Percentiles rank a stretch among this genome's conserved stretches.
These are phyloP conservation scores for Penicillium macrosclerotiorum DNA, from an alignment of 495 filamentous ascomycete genomes.

Conservation along the genomic window DNA sequence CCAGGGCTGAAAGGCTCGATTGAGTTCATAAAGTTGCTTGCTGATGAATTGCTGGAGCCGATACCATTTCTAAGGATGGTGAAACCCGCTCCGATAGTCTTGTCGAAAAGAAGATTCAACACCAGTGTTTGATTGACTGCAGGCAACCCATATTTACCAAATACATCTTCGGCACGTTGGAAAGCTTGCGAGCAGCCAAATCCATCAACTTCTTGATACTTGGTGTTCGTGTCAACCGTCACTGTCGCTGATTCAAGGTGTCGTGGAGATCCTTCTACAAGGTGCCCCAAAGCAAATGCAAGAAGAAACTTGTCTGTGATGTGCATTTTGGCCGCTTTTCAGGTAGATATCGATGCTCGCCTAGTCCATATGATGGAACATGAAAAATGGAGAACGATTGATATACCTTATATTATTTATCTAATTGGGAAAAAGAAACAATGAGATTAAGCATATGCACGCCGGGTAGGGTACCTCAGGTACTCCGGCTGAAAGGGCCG, in stretches of 20 bases:
- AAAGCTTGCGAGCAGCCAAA: conserved; percentile 4
- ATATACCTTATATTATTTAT: background rate
- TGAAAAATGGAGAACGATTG: background rate
- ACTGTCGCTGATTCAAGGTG: background rate
- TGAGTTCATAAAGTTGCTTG: conserved; percentile 1
- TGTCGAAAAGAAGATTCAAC: background rate
- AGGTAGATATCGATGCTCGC: background rate
- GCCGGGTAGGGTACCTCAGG: background rate
- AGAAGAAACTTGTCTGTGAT: background rate
- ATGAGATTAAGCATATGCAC: background rate
- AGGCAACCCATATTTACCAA: background rate
- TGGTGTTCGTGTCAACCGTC: background rate
- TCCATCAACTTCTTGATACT: background rate
- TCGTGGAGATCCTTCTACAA: background rate
- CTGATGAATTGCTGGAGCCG: background rate
- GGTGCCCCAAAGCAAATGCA: background rate
- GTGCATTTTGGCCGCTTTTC: background rate
- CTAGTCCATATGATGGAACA: background rate
- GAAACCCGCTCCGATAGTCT: background rate
- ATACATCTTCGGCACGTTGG: background rate
- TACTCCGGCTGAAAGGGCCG: background rate
- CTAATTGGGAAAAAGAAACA: background rate
- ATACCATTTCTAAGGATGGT: conserved; percentile 6
- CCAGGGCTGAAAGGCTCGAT: conserved; percentile 1
- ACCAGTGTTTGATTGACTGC: conserved; percentile 2